Evolutionary conservation across 1,284 basidiomycete genomes (phyloP).

Genomic region (Austropuccinia psidii): DNA sequence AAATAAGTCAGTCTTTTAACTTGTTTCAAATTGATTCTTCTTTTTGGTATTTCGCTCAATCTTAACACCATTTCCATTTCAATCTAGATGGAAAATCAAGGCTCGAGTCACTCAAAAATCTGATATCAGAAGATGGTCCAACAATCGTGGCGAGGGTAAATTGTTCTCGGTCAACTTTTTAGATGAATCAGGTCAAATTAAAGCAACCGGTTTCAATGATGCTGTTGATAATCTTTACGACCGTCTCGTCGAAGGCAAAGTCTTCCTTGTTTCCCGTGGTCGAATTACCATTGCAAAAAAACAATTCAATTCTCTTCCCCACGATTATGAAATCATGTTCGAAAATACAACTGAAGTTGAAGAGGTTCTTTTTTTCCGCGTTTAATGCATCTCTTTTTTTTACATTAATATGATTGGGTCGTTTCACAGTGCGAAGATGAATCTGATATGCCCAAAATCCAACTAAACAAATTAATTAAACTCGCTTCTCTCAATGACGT

Average conservation of each 20-base stretch:
- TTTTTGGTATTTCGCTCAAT: background rate
- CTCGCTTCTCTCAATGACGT: constrained; percentile 60
- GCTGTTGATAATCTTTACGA: constrained; percentile 76
- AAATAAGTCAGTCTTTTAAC: constrained; percentile 59
- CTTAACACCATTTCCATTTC: too few relatives aligned
- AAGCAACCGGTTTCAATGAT: constrained; percentile 84
- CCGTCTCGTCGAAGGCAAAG: constrained; percentile 80
- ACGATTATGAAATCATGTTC: constrained; percentile 91
- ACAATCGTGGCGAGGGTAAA: constrained; percentile 85
- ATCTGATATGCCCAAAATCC: constrained; percentile 65
- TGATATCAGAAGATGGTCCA: constrained; percentile 84
- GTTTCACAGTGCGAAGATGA: constrained; percentile 60
- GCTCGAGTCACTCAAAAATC: constrained; percentile 84
- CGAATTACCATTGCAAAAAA: constrained; percentile 93
- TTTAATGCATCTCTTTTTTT: too few relatives aligned
- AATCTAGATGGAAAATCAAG: constrained; percentile 93
- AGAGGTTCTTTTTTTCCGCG: constrained; percentile 47
- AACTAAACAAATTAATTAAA: constrained; percentile 68
- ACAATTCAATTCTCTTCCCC: constrained; percentile 82
- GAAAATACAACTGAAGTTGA: constrained; percentile 74
- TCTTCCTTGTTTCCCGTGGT: constrained; percentile 83
- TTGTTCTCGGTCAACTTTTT: constrained; percentile 87
- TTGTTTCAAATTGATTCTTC: constrained; percentile 7
- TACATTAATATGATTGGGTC: background rate
- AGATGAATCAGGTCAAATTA: constrained; percentile 91